phyloP scores from a whole-genome alignment of 2,329 filamentous ascomycete species.

The Venturia effusa region DNA sequence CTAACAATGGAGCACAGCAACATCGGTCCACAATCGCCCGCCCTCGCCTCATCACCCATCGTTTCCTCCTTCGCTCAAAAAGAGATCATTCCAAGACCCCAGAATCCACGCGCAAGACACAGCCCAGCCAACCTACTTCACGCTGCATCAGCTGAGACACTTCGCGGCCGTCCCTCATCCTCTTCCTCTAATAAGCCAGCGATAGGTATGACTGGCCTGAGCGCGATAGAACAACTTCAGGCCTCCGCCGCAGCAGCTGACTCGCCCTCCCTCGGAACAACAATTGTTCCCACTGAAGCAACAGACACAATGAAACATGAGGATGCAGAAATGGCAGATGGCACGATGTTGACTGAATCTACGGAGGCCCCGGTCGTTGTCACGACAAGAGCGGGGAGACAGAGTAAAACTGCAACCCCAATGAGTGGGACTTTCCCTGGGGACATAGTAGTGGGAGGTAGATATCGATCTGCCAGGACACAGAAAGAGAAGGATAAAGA shows the following conservation, averaged over 20 bases:
- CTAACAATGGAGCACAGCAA: conserved; percentile 29
- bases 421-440: conserved; percentile 32
- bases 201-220: conserved; percentile 33
- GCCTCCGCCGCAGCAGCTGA: conserved; percentile 14
- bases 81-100: conserved; percentile 46
- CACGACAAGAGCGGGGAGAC: conserved; percentile 27
- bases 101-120: conserved; percentile 62
- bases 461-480: conserved; percentile 26
- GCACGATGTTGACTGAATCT: conserved; percentile 12
- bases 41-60: conserved; percentile 65
- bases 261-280: conserved; percentile 21
- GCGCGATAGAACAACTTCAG: conserved; percentile 8
- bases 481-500: conserved; percentile 18
- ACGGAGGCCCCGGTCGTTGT: conserved; percentile 4
- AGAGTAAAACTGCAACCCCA: conserved; percentile 39
- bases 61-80: conserved; percentile 56
- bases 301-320: conserved; percentile 39
- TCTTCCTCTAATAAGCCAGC: conserved; percentile 48
- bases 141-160: background rate
- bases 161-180: conserved; percentile 39
- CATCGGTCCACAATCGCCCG: conserved; percentile 52
- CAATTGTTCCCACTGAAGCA: conserved; percentile 31
- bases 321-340: conserved; percentile 35
- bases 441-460: conserved; percentile 29
- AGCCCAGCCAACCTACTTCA: conserved; percentile 41